Evolutionary conservation across 495 filamentous ascomycete species (phyloP).

Genomic region (Aspergillus affinis): DNA sequence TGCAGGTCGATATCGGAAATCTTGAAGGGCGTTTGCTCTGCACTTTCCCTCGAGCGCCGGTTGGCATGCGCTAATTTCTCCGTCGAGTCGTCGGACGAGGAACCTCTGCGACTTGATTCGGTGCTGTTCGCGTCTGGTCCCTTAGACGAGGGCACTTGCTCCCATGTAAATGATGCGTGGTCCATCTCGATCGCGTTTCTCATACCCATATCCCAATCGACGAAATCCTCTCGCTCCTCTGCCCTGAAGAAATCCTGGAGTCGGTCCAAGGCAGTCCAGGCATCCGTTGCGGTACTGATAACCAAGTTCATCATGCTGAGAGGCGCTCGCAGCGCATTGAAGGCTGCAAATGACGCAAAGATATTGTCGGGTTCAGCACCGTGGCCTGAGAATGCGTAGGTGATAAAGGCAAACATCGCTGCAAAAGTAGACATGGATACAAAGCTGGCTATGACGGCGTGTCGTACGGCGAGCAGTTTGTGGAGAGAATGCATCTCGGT

Average conservation of each 20-base stretch:
- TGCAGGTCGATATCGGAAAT: slow-evolving; percentile 63
- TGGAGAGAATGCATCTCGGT: slow-evolving; percentile 79
- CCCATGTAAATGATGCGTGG: slow-evolving; percentile 89
- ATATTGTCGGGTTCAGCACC: slow-evolving; percentile 69
- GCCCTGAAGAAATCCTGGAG: slow-evolving; percentile 84
- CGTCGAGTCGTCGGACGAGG: neutral
- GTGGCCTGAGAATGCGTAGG: slow-evolving; percentile 77
- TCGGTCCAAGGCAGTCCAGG: slow-evolving; percentile 76
- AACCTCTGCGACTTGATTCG: neutral
- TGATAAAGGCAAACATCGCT: slow-evolving; percentile 94
- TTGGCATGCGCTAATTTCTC: neutral
- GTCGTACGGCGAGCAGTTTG: slow-evolving; percentile 74
- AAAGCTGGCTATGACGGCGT: slow-evolving; percentile 76
- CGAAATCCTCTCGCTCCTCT: slow-evolving; percentile 80
- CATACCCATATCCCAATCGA: slow-evolving; percentile 58
- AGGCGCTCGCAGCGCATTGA: slow-evolving; percentile 87
- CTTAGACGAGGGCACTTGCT: slow-evolving; percentile 46
- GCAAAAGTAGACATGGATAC: slow-evolving; percentile 85
- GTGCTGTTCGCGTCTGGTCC: slow-evolving; percentile 28
- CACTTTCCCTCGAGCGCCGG: slow-evolving; percentile 17
- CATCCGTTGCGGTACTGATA: slow-evolving; percentile 85
- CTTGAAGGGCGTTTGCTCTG: neutral
- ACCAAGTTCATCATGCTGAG: slow-evolving; percentile 86
- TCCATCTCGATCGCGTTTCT: slow-evolving; percentile 70
- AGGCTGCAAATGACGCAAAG: slow-evolving; percentile 90